phyloP scores from a whole-genome alignment of 495 filamentous ascomycete species.

The Annulohypoxylon stygium region DNA sequence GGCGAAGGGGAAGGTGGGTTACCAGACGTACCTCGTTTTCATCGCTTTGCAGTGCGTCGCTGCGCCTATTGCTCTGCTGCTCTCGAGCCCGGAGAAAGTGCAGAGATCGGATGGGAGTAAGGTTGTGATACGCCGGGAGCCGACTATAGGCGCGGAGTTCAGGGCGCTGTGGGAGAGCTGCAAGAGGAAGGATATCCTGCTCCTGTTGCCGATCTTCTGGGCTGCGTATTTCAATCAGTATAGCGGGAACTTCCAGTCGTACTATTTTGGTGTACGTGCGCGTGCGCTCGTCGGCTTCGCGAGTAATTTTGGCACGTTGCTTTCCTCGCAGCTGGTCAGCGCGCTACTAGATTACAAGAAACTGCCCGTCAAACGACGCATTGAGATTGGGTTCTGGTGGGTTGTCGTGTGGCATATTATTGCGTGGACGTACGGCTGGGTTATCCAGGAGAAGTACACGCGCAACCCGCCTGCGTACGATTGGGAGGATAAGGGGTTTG shows the following conservation, averaged over 20 bases:
- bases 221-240: slow-evolving; percentile 71
- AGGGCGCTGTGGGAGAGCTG: slow-evolving; percentile 61
- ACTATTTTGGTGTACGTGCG: slow-evolving; percentile 70
- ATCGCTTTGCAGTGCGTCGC: slow-evolving; percentile 67
- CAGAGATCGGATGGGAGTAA: slow-evolving; percentile 63
- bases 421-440: slow-evolving; percentile 64
- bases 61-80: slow-evolving; percentile 63
- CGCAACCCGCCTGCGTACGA: slow-evolving; percentile 58
- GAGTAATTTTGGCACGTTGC: slow-evolving; percentile 57
- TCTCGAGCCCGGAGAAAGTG: slow-evolving; percentile 68
- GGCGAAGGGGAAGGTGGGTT: slow-evolving; percentile 66
- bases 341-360: slow-evolving; percentile 59
- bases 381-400: slow-evolving; percentile 59
- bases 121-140: slow-evolving; percentile 53
- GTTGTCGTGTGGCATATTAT: slow-evolving; percentile 58
- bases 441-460: slow-evolving; percentile 64
- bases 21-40: slow-evolving; percentile 66
- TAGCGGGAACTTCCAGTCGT: slow-evolving; percentile 69
- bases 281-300: slow-evolving; percentile 66
- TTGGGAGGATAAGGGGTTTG: slow-evolving; percentile 60
- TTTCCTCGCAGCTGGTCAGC: slow-evolving; percentile 57
- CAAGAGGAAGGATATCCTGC: slow-evolving; percentile 62
- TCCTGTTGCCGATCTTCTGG: slow-evolving; percentile 68
- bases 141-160: slow-evolving; percentile 62
- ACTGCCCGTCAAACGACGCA: slow-evolving; percentile 55